Percentiles rank a stretch among this genome's conserved stretches.
Evolutionary conservation across 345 rosid species (phyloP).

Genomic region (Eutrema japonicum): DNA sequence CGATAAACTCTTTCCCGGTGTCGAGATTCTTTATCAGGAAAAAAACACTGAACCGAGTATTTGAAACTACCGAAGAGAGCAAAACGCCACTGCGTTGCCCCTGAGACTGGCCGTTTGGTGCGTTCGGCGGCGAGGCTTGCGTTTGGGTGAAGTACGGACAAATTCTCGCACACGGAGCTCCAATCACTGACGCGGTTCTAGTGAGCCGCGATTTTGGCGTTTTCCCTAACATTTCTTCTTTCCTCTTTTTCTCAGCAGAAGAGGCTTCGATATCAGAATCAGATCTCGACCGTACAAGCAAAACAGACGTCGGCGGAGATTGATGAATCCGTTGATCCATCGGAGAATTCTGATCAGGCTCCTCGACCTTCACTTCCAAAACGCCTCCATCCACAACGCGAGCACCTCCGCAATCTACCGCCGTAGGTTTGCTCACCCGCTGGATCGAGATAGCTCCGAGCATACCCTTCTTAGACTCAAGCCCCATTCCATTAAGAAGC

Average conservation of each 20-base stretch:
- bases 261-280: constrained; percentile 68
- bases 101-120: constrained; percentile 17
- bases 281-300: constrained; percentile 74
- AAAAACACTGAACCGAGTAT: constrained; percentile 58
- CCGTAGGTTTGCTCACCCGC: constrained; percentile 33
- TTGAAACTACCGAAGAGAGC: constrained; percentile 46
- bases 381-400: neutral
- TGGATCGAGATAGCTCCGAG: constrained; percentile 45
- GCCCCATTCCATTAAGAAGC: constrained; percentile 80
- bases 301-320: constrained; percentile 41
- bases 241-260: constrained; percentile 52
- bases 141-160: constrained; percentile 50
- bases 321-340: constrained; percentile 16
- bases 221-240: constrained; percentile 65
- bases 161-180: constrained; percentile 47
- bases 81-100: constrained; percentile 30
- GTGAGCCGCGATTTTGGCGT: constrained; percentile 69
- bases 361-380: constrained; percentile 29
- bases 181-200: constrained; percentile 60
- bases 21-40: constrained; percentile 89
- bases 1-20: constrained; percentile 81
- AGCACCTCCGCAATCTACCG: constrained; percentile 5
- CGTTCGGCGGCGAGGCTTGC: constrained; percentile 42
- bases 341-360: constrained; percentile 7
- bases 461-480: constrained; percentile 50